Percentiles rank a stretch among this genome's conserved stretches.
phyloP scores from a whole-genome alignment of 768 basidiomycete species.

The Phlebiopsis gigantea region DNA sequence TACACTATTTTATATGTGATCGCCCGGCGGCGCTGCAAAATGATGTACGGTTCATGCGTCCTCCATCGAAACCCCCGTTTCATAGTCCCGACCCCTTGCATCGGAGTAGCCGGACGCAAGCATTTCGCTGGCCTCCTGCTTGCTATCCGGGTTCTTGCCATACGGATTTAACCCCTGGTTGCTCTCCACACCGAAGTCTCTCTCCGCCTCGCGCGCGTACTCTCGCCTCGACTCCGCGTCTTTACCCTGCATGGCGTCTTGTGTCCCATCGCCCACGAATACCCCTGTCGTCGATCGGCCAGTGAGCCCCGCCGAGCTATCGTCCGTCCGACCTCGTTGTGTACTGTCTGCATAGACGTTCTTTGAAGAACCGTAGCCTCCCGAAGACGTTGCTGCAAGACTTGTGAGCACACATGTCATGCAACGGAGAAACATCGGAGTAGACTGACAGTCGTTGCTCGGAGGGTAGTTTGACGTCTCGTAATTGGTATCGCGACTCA shows the following conservation, averaged over 20 bases:
- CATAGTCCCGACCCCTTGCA: slow-evolving; percentile 16
- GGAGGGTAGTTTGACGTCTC: slow-evolving; percentile 22
- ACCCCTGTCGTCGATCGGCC: slow-evolving; percentile 23
- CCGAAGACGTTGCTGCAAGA: slow-evolving; percentile 18
- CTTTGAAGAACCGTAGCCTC: slow-evolving; percentile 23
- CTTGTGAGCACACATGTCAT: background rate
- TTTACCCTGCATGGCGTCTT: slow-evolving; percentile 24
- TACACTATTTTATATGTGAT: background rate
- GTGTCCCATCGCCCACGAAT: slow-evolving; percentile 16
- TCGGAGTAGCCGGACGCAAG: slow-evolving; percentile 18
- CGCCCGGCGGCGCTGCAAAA: background rate
- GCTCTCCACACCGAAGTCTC: slow-evolving; percentile 17
- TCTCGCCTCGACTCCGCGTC: slow-evolving; percentile 18
- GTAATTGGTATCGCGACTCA: slow-evolving; percentile 12
- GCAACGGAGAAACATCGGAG: background rate
- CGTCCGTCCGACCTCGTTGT: slow-evolving; percentile 15
- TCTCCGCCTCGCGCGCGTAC: slow-evolving; percentile 19
- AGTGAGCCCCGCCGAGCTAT: slow-evolving; percentile 15
- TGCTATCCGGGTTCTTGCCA: slow-evolving; percentile 18
- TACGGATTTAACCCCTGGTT: slow-evolving; percentile 20
- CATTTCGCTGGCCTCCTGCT: slow-evolving; percentile 15
- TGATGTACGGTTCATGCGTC: background rate
- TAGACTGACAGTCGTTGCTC: slow-evolving; percentile 20
- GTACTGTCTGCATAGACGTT: slow-evolving; percentile 12
- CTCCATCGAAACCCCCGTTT: slow-evolving; percentile 17